Percentiles rank a stretch among this genome's conserved stretches.
phyloP scores from a whole-genome alignment of 352 stramenopile species.

The Phytophthora foliorum region DNA sequence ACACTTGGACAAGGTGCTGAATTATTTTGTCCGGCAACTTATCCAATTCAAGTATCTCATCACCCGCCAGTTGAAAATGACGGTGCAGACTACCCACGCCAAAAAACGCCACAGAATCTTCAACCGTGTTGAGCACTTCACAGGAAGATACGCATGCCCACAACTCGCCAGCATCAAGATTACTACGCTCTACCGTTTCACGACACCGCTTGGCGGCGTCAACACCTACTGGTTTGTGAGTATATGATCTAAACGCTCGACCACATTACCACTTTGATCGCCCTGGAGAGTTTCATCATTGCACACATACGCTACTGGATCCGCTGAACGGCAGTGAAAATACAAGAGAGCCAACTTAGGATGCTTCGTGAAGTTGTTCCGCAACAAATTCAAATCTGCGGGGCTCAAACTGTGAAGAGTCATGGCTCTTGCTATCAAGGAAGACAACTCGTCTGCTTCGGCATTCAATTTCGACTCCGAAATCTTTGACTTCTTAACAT shows the following conservation, averaged over 20 bases:
- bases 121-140: slow-evolving; percentile 14
- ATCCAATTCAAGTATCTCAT: no score
- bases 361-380: slow-evolving; percentile 3
- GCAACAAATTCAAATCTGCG: background rate
- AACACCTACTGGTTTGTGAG: background rate
- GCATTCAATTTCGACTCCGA: no score
- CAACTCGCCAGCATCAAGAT: background rate
- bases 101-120: background rate
- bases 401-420: no score
- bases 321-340: slow-evolving; percentile 14
- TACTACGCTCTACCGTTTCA: background rate
- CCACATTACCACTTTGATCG: no score
- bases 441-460: no score
- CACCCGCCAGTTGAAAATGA: background rate
- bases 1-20: slow-evolving; percentile 1
- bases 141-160: slow-evolving; percentile 15
- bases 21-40: background rate
- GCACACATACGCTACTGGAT: background rate
- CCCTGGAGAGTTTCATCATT: slow-evolving; percentile 1
- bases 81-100: background rate
- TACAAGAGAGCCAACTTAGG: slow-evolving; percentile 4
- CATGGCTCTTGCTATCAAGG: no score
- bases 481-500: no score
- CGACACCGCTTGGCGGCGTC: background rate
- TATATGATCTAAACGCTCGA: background rate